Base-by-base conservation (phyloP, 345 rosid species). In the Anastatica hierochuntica region DNA sequence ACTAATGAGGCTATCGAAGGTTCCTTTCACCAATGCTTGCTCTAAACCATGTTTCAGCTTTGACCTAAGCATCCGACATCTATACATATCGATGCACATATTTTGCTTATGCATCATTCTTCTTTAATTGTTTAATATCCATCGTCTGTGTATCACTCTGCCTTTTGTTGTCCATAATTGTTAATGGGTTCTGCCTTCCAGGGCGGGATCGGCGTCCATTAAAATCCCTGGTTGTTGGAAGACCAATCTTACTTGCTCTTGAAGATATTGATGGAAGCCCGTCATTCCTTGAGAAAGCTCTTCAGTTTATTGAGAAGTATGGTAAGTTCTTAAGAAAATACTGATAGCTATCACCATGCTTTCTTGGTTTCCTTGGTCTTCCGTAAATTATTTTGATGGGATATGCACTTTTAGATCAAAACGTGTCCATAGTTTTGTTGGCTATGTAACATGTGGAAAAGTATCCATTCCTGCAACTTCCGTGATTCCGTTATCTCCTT, bases 261-360 rank as follows among this genome's bases (percentile, higher is more conserved):
- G 98, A 90, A 75, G 98, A 90, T 64, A 90, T 90, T 70, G 98
- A 90, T 72, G 98, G 98, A 48, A 74, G 83, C 45, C 98, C 98
- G 58, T 87, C 98, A 17, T 90, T 90, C 56, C 95, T 90, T 36
- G 96, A 90, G 86, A 90, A 90, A 77, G 96, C 96, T 60, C 96
- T 90, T 73, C 83, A 43, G 37, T 90, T 90, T 81, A 88, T 90
- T 37, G 96, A 90, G 77, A 82, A 72, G 49, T 74, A 73, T 76
- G 98, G 98, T 84, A 51, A 68, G 90, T 63, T 53, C 43, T 24
- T 29, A 19, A 24, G 69, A 14, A 49, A 18, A 42, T 35, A 13
- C 23, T 4, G 17, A 15, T 66, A 14, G 38, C 36, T 52, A 29
- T 27, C 30, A 49, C 18, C 14, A 47, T 30, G 42, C 37, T 64